These are phyloP conservation scores for Pleurozium schreberi DNA, from an alignment of 225 moss, liverwort and hornwort genomes.

Conservation along the genomic window DNA sequence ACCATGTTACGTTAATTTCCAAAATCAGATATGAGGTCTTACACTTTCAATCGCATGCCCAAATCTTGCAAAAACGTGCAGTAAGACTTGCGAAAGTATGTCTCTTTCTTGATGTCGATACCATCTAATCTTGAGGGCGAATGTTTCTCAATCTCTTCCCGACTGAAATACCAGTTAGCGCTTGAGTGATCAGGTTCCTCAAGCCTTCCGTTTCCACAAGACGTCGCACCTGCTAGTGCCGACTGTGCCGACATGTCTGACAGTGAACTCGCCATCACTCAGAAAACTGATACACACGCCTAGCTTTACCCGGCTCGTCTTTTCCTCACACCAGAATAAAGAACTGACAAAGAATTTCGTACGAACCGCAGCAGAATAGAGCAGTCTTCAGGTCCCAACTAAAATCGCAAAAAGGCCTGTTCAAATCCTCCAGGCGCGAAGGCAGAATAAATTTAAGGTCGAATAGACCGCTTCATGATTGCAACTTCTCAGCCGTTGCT, in stretches of 20 bases:
- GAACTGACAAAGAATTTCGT: background rate
- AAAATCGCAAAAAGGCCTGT: background rate
- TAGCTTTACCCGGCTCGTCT: background rate
- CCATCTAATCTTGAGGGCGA: constrained; percentile 83
- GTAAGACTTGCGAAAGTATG: constrained; percentile 76
- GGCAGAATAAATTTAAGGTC: background rate
- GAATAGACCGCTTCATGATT: background rate
- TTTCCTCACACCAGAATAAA: background rate
- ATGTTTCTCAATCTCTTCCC: constrained; percentile 68
- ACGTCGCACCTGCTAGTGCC: constrained; percentile 23
- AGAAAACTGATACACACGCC: background rate
- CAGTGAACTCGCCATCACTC: constrained; percentile 20
- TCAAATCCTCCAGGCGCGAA: background rate
- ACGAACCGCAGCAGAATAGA: background rate
- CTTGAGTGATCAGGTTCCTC: constrained; percentile 88
- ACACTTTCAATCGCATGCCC: constrained; percentile 93
- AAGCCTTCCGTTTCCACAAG: constrained; percentile 41
- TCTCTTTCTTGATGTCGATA: constrained; percentile 81
- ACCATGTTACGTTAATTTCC: background rate
- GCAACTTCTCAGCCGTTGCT: background rate
- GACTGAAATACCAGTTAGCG: constrained; percentile 69
- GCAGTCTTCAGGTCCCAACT: background rate
- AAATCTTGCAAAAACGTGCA: constrained; percentile 87
- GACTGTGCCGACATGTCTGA: constrained; percentile 35
- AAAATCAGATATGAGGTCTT: constrained; percentile 10